A percentile compares a stretch with the other conserved stretches of the same genome.
phyloP scores from a whole-genome alignment of 225 moss, liverwort and hornwort genomes.

The Antitrichia curtipendula region DNA sequence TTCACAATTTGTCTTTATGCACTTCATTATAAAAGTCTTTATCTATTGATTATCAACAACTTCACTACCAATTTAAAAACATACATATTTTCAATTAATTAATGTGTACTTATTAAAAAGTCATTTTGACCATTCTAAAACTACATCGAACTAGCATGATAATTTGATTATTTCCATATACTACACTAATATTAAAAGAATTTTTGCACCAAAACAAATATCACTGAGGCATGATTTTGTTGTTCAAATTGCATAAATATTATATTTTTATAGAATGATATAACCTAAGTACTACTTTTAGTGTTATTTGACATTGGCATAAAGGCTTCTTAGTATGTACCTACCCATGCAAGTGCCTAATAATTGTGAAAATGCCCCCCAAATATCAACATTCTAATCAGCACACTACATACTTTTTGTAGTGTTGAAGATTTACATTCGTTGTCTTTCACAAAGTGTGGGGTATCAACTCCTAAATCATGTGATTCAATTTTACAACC shows the following conservation, averaged over 20 bases:
- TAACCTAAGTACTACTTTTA: neutral
- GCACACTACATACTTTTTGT: no score
- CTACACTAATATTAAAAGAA: neutral
- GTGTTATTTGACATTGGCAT: neutral
- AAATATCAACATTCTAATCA: fast-evolving
- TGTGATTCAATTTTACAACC: neutral
- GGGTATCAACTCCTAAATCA: no score
- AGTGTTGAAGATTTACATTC: no score
- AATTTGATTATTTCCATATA: neutral
- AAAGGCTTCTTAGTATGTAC: neutral
- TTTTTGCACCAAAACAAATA: neutral
- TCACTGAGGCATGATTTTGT: neutral
- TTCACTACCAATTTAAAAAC: neutral
- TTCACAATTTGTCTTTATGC: neutral
- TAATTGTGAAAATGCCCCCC: neutral
- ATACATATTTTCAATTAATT: neutral
- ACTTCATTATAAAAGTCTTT: neutral
- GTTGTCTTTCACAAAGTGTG: no score
- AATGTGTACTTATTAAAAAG: neutral
- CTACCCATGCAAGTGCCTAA: neutral
- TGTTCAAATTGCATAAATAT: neutral
- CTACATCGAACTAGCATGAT: neutral
- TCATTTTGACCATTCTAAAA: neutral
- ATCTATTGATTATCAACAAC: neutral
- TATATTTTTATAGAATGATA: neutral